phyloP scores from a whole-genome alignment of 2,329 filamentous ascomycete genomes.

The Coniochaeta sp. region DNA sequence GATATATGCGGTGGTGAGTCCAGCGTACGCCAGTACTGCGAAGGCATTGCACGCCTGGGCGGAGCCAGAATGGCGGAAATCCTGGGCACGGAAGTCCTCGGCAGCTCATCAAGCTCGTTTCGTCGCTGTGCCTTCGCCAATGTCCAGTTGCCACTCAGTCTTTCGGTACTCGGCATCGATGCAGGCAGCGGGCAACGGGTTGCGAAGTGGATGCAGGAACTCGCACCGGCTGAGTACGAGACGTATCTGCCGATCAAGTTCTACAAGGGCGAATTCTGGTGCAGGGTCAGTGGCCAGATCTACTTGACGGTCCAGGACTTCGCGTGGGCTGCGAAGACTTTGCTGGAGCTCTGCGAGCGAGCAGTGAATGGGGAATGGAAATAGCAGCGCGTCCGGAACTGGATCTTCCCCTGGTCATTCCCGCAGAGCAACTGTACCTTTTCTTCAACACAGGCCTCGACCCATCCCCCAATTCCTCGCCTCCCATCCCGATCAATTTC shows the following conservation, averaged over 20 bases:
- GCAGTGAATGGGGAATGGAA: constrained; percentile 18
- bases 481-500: too few relatives aligned
- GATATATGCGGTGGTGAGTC: constrained; percentile 68
- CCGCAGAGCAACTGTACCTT: not conserved
- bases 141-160: constrained; percentile 54
- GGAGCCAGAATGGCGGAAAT: constrained; percentile 51
- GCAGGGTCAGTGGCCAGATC: constrained; percentile 70
- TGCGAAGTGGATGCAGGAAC: constrained; percentile 50
- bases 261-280: constrained; percentile 59
- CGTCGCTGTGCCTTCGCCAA: constrained; percentile 66
- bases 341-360: constrained; percentile 43
- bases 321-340: constrained; percentile 53
- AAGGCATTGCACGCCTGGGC: constrained; percentile 55
- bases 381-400: not conserved
- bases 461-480: too few relatives aligned
- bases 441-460: not conserved
- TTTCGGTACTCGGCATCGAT: constrained; percentile 26
- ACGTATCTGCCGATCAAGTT: constrained; percentile 64
- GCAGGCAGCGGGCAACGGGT: constrained; percentile 15
- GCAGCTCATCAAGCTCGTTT: constrained; percentile 55
- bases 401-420: not conserved
- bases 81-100: constrained; percentile 64
- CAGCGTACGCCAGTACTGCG: constrained; percentile 57
- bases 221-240: constrained; percentile 49
- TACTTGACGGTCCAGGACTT: constrained; percentile 78